Base-by-base conservation (phyloP, 345 rosid genomes). In the Diplotaxis tenuifolia region DNA sequence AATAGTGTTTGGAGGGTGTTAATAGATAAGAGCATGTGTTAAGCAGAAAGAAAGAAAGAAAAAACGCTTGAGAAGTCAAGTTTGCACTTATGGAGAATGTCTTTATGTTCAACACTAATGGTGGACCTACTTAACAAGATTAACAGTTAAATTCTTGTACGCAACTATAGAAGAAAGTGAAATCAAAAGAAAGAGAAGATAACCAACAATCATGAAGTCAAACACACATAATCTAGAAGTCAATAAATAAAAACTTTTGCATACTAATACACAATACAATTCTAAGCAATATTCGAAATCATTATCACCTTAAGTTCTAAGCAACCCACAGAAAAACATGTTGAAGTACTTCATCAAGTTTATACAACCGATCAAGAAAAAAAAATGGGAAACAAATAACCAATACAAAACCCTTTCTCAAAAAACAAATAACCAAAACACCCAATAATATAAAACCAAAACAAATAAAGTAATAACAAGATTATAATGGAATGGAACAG, bases 91-190 rank as follows among this genome's bases (percentile, higher is more conserved):
- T 71, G 66, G 10, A 16, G 68, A 59, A 66, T 50, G 58, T 66
- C 52, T 58, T 62, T 77, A 34, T 38, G 20, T 59, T 22, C 32
- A 57, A 25, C 62, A 65, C 63, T 66, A 66, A 20, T 0, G 55
- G 68, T 77, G 76, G 76, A 66, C 76, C 80, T 57, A 68, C 70
- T 54, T 40, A 53, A 62, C 36, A 68, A 54, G 20, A 50, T 62
- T 62, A 61, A 28, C 49, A 71, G 18, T 77, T 34, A 14, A 58
- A 64, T 14, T 50, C 67, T 57, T 58, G 67, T 49, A 70, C 71
- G 75, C 40, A 75, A 55, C 75, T 45, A 22, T 23, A 28, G n/a
- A 38, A 53, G 55, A 74, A 74, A 68, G 22, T 18, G 19, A 52
- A 50, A 67, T 60, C 7, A 52, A 21, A 11, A 15, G 10, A 22